phyloP scores from a whole-genome alignment of 2,329 filamentous ascomycete genomes.

The Escovopsis sp. region DNA sequence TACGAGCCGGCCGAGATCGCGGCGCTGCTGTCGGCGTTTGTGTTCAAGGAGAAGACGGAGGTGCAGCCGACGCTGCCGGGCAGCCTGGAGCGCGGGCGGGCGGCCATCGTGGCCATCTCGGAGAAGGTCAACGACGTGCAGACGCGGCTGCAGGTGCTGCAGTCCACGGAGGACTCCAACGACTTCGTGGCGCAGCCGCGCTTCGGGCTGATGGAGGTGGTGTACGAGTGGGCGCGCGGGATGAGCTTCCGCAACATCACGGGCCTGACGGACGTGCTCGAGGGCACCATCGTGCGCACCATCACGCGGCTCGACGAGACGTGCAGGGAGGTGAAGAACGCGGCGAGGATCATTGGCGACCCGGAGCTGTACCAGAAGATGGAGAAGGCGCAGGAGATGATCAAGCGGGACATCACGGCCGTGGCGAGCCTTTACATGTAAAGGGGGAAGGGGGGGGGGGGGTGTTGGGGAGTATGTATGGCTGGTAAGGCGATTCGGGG shows the following conservation, averaged over 20 bases:
- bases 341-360: slow-evolving; percentile 87
- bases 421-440: slow-evolving; percentile 83
- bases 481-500: neutral
- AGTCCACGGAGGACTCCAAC: slow-evolving; percentile 77
- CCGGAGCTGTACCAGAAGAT: slow-evolving; percentile 91
- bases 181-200: slow-evolving; percentile 78
- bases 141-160: slow-evolving; percentile 80
- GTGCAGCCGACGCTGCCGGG: slow-evolving; percentile 66
- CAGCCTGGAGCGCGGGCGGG: slow-evolving; percentile 66
- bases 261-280: slow-evolving; percentile 85
- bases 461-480: neutral
- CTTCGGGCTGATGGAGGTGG: slow-evolving; percentile 92
- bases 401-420: slow-evolving; percentile 88
- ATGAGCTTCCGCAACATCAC: slow-evolving; percentile 99
- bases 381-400: slow-evolving; percentile 93
- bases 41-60: slow-evolving; percentile 95
- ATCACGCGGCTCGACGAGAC: slow-evolving; percentile 93
- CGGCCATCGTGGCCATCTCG: slow-evolving; percentile 76
- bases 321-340: slow-evolving; percentile 93
- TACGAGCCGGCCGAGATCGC: slow-evolving; percentile 96
- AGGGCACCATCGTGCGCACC: slow-evolving; percentile 91
- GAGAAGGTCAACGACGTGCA: slow-evolving; percentile 89
- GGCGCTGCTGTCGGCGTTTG: slow-evolving; percentile 81
- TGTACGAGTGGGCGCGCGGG: slow-evolving; percentile 94
- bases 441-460: too few species aligned